These are phyloP conservation scores for Sporopachydermia lactativora DNA, from an alignment of 805 yeast species.

Conservation along the genomic window DNA sequence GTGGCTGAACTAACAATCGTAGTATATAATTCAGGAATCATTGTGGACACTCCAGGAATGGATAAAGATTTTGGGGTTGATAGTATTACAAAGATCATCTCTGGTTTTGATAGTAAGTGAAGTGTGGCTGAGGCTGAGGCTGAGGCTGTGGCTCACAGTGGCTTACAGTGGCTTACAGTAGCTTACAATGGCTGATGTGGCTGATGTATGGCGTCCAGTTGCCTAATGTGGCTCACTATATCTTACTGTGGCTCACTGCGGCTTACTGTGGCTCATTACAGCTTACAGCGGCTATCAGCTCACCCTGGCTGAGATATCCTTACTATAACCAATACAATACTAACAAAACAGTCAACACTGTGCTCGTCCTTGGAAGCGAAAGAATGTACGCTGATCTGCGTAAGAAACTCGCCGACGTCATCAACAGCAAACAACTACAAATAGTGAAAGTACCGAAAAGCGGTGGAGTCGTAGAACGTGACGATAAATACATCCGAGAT, in stretches of 20 bases:
- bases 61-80: slow-evolving; percentile 30
- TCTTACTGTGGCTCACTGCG: no score
- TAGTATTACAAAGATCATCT: slow-evolving; percentile 40
- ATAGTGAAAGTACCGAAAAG: slow-evolving; percentile 47
- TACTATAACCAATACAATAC: no score
- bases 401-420: slow-evolving; percentile 21
- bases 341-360: slow-evolving; percentile 27
- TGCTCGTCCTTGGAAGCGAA: slow-evolving; percentile 70
- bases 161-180: no score
- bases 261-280: no score
- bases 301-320: no score
- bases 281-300: no score
- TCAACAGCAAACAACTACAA: slow-evolving; percentile 5
- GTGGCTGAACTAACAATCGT: slow-evolving; percentile 27
- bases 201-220: no score
- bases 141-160: no score
- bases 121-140: no score
- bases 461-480: slow-evolving; percentile 66
- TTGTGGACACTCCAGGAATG: slow-evolving; percentile 66
- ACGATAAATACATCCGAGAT: slow-evolving; percentile 53
- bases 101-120: slow-evolving; percentile 32
- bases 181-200: no score
- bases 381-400: slow-evolving; percentile 48
- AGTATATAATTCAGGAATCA: slow-evolving; percentile 35
- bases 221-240: no score